Evolutionary conservation across 306 rosid species (phyloP), one percentile per base, ranked within the genome.

Genomic region (Cucurbita maxima): DNA sequence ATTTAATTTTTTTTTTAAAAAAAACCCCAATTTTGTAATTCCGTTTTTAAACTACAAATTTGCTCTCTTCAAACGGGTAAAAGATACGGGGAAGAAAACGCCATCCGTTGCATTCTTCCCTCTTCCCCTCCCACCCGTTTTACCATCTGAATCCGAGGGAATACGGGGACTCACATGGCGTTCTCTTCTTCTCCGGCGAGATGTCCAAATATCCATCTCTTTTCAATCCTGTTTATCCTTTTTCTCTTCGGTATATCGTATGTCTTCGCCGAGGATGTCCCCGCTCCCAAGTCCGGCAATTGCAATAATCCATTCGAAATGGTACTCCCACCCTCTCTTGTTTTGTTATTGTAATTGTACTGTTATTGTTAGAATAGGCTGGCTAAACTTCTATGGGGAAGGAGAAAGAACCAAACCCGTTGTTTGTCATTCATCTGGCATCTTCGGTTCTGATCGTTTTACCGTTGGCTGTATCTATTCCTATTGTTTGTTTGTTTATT

Each of bases 221-320:
- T 73, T 52, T 61, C 63, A 72, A 25, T 69, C 15, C 54, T 82
- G 20, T 43, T 84, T 25, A 30, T 87, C 75, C n/a, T 81, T 8
- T 53, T 88, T 76, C 52, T 81, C 58, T 36, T 80, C 51, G 38
- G 56, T 30, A 59, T 75, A 58, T 83, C 80, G 16, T 76, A 8
- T 19, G 84, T 76, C 16, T 75, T 61, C 45, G 81, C 80, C 38
- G 79, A 59, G 56, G 95, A 89, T 73, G 89, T 78, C 52, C 64
- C 22, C 25, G 18, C 59, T 3, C 88, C 88, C 71, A 79, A 64
- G 74, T 81, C 90, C 22, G 79, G 84, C 10, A 73, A 82, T 20
- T 94, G 99, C 87, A 48, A 79, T 71, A 90, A 94, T 76, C 88
- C 97, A 44, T 84, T 76, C 56, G 81, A 85, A 72, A 82, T 89